These are phyloP conservation scores for Tulasnella sp. DNA, from an alignment of 768 basidiomycete genomes.

Conservation along the genomic window DNA sequence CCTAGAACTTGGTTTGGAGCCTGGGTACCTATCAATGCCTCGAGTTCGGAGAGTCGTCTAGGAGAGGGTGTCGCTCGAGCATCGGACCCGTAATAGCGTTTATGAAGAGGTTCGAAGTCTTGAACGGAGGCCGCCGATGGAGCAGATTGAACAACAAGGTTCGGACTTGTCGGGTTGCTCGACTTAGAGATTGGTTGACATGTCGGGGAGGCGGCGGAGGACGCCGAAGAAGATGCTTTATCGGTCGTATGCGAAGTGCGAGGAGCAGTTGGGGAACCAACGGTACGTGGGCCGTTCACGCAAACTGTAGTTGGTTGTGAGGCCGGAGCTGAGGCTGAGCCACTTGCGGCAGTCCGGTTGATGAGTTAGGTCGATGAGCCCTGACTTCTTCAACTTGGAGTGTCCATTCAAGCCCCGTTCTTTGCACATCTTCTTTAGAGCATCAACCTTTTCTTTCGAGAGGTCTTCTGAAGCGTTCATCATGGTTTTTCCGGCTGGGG, in stretches of 20 bases:
- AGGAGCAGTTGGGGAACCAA: neutral
- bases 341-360: neutral
- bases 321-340: neutral
- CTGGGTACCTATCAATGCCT: neutral
- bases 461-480: neutral
- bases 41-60: neutral
- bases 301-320: neutral
- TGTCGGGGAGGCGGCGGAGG: neutral
- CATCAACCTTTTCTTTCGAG: conserved; percentile 51
- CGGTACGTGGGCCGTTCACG: neutral
- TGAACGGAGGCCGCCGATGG: neutral
- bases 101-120: neutral
- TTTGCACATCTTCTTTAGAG: conserved; percentile 66
- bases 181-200: neutral
- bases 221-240: conserved; percentile 3
- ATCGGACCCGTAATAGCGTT: too few relatives aligned
- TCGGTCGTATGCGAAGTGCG: neutral
- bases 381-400: conserved; percentile 60
- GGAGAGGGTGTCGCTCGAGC: neutral
- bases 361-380: conserved; percentile 45
- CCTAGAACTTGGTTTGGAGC: neutral
- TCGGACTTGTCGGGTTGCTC: conserved; percentile 21
- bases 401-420: conserved; percentile 58
- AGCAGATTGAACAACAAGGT: neutral
- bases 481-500: neutral